A percentile compares a stretch with the other conserved stretches of the same genome.
These are phyloP conservation scores for Erythrophleum ivorense DNA, from an alignment of 331 rosid species.

Conservation along the genomic window DNA sequence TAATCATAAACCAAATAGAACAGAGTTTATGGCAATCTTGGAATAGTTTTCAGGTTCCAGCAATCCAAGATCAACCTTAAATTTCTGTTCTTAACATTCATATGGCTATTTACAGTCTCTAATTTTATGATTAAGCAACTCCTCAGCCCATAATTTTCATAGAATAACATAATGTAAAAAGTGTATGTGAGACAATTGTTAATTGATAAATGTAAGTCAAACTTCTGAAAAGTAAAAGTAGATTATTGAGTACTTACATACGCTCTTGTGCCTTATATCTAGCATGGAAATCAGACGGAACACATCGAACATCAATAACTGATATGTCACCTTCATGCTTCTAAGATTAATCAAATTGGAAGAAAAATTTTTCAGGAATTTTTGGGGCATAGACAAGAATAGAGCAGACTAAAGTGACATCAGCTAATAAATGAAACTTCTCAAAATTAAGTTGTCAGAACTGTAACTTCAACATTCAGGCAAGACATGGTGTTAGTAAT, in stretches of 20 bases:
- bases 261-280: constrained; percentile 94
- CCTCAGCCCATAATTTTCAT: not conserved
- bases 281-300: constrained; percentile 86
- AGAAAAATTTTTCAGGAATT: constrained; percentile 30
- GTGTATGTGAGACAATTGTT: constrained; percentile 1
- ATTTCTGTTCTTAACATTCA: constrained; percentile 11
- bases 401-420: constrained; percentile 8
- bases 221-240: constrained; percentile 17
- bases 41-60: constrained; percentile 15
- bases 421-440: constrained; percentile 23
- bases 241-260: constrained; percentile 67
- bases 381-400: constrained; percentile 18
- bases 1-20: constrained; percentile 26
- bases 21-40: not conserved
- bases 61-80: constrained; percentile 19
- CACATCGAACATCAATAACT: constrained; percentile 76
- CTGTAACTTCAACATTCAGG: constrained; percentile 20
- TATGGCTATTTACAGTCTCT: not conserved
- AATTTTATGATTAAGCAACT: constrained; percentile 22
- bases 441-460: constrained; percentile 21
- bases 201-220: constrained; percentile 5
- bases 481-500: constrained; percentile 1
- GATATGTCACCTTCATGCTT: constrained; percentile 76
- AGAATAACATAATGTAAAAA: not conserved
- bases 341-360: constrained; percentile 48